Base-by-base conservation (phyloP, 352 stramenopile genomes). In the Pythium biforme region DNA sequence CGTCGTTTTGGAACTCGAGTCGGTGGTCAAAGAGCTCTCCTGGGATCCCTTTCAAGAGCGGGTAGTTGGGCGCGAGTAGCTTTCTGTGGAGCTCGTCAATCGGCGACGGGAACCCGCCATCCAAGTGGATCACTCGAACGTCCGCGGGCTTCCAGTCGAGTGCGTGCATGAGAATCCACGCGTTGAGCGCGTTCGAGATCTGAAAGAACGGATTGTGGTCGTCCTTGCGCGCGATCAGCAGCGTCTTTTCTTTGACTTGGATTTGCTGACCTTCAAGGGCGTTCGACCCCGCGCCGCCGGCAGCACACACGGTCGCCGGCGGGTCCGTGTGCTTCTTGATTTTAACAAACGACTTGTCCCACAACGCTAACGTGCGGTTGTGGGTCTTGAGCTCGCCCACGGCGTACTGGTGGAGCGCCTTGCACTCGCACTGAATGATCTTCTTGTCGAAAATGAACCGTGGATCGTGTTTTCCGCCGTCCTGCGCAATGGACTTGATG, bases 131-230 rank as follows among this genome's bases (percentile, higher is more conserved):
- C 48, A 78, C 51, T 1, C 59, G 71, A 27, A 55, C 55, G 19
- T 59, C 29, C 1, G 33, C 50, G 11, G 47, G n/a, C 25, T 59
- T 57, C 55, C 67, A 70, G 0, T 48, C 27, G n/a, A 74, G 51
- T 19, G 26, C 41, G 23, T 60, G 47, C 22, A 74, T 29, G 7
- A 76, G n/a, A 5, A 71, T 41, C 72, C 72, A 79, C 6, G 64
- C 59, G 34, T 71, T 76, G 22, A 79, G 43, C 7, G 64, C 58
- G 7, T 55, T 64, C 1, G 72, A 63, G 20, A 74, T 39, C 41
- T 75, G 68, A 46, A 74, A 79, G 29, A 76, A 76, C 33, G 72
- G 68, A 41, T 74, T 79, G 52, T 74, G 68, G 59, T 76, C 72
- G 47, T 79, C 68, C 6, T 63, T 59, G 17, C 72, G 62, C 4